Evolutionary conservation across 2,329 filamentous ascomycete genomes (phyloP), one percentile per base, ranked within the genome.

Genomic region (Xylaria digitata): DNA sequence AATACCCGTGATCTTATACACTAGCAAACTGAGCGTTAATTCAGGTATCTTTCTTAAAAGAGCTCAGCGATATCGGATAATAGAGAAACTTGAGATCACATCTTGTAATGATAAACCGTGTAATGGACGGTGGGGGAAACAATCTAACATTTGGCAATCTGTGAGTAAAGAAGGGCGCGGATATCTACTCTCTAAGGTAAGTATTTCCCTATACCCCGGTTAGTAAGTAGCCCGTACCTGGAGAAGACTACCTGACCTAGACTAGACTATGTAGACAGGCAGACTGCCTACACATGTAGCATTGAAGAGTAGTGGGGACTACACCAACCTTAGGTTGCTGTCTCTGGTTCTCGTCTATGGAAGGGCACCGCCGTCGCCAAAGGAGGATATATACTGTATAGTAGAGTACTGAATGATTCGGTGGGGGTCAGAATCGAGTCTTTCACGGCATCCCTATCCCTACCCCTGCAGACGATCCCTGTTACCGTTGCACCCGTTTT

Each of bases 351-450:
- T 9, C 49, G 49, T 52, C 32, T 53, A 8, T 30, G 17, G 21
- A 37, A 37, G n/a, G 6, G n/a, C 11, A 34, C 9, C 32, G 32
- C 9, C 32, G 7, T 34, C 32, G 9, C 32, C 50, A 42, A 42
- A 42, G 49, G 49, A 34, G 30, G 49, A 26, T 26, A 6, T 32
- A 30, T 5, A 30, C n/a, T n/a, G 37, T 42, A 4, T 17, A 45
- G 26, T 26, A 5, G 2, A 37, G 6, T 37, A 37, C 8, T 2
- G 5, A 6, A 13, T 49, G 52, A 21, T 23, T 63, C 17, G n/a
- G 62, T 64, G 62, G 62, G 61, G 62, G 62, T 64, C 62, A 64
- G 6, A 23, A 42, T 40, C 15, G 21, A 37, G 15, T 49, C 26
- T 52, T 59, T 56, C 15, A 26, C 46, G 11, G 17, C 15, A 26